A percentile compares a stretch with the other conserved stretches of the same genome.
phyloP scores from a whole-genome alignment of 2,329 filamentous ascomycete species.

The Didymella segeticola region DNA sequence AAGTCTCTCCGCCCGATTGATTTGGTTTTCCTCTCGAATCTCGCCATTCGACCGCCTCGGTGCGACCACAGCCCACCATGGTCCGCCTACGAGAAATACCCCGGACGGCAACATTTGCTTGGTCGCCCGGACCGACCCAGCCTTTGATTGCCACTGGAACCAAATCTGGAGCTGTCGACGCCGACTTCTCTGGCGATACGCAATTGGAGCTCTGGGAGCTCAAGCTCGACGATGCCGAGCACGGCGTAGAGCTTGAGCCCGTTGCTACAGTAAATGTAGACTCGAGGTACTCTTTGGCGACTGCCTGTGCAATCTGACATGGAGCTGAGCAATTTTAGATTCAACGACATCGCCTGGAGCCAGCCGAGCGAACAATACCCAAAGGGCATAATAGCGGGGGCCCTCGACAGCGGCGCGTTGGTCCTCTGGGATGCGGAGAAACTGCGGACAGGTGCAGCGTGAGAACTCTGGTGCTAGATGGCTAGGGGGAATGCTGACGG shows the following conservation, averaged over 20 bases:
- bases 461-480: conserved; percentile 56
- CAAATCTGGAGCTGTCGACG: conserved; percentile 91
- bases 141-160: conserved; percentile 93
- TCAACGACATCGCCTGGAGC: conserved; percentile 97
- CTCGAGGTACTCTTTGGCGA: conserved; percentile 70
- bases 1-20: conserved; percentile 17
- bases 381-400: conserved; percentile 90
- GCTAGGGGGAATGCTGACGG: conserved; percentile 34
- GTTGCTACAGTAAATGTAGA: conserved; percentile 84
- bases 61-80: conserved; percentile 65
- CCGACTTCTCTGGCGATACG: conserved; percentile 96
- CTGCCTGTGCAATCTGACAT: background rate
- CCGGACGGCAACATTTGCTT: conserved; percentile 95
- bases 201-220: conserved; percentile 97
- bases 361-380: conserved; percentile 79
- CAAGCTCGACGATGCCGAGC: conserved; percentile 76
- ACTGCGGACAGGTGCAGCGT: conserved; percentile 62
- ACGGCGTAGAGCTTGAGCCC: conserved; percentile 84
- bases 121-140: conserved; percentile 81
- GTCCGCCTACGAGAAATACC: conserved; percentile 96
- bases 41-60: conserved; percentile 35
- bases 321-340: conserved; percentile 62
- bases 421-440: conserved; percentile 91
- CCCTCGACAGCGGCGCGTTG: conserved; percentile 90
- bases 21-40: conserved; percentile 27